Evolutionary conservation across 1,139 yeast genomes (phyloP).

Genomic region (Kodamaea sp.): DNA sequence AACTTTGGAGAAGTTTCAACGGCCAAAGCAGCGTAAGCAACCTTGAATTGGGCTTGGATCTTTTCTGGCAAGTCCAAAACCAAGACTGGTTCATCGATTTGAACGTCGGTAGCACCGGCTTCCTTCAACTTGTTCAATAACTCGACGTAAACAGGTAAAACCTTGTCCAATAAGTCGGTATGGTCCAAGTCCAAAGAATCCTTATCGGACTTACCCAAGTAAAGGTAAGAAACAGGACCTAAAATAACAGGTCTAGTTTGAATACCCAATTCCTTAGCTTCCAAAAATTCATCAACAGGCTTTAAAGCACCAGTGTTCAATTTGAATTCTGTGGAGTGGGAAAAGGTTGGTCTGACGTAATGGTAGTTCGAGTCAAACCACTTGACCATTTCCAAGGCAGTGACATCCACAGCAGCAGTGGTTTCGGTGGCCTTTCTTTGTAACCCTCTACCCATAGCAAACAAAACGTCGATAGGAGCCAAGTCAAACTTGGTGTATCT

Average conservation of each 20-base stretch:
- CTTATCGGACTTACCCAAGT: conserved; percentile 97
- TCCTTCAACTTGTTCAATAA: conserved; percentile 79
- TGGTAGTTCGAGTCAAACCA: conserved; percentile 99
- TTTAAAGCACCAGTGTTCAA: conserved; percentile 67
- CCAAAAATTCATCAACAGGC: conserved; percentile 96
- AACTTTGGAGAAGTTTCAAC: conserved; percentile 70
- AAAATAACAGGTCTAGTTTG: conserved; percentile 95
- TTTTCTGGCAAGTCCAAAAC: conserved; percentile 89
- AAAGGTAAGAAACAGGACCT: conserved; percentile 94
- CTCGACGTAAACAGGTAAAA: conserved; percentile 90
- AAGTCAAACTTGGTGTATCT: conserved; percentile 92
- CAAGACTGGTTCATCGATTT: conserved; percentile 95
- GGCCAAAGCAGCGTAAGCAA: conserved; percentile 74
- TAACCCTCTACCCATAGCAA: conserved; percentile 99
- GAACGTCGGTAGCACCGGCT: conserved; percentile 95
- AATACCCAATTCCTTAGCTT: conserved; percentile 94
- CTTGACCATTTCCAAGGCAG: conserved; percentile 99
- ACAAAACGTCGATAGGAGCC: conserved; percentile 85
- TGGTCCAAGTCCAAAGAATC: conserved; percentile 95
- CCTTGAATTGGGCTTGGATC: conserved; percentile 80
- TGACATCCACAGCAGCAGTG: conserved; percentile 89
- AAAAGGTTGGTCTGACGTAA: conserved; percentile 98
- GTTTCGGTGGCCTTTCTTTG: conserved; percentile 94
- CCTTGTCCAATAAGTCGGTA: conserved; percentile 78
- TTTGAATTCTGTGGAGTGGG: conserved; percentile 92